Conservation (phyloP, 2,329 filamentous ascomycete genomes). For the Magnaporthiopsis rhizophila region DNA sequence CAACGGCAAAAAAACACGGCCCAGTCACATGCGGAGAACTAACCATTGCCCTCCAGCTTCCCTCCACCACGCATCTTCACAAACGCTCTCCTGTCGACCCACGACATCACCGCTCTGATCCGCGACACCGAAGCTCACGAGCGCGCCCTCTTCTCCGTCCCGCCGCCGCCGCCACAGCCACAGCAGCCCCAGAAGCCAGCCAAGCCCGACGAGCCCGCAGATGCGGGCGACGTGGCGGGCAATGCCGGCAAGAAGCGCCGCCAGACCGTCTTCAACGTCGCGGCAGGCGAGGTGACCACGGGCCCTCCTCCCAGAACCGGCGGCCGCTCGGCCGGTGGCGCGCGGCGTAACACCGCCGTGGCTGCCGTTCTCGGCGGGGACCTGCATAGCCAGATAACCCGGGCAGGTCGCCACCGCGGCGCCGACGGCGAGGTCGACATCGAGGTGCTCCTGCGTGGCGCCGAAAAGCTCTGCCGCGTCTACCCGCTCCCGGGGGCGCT, state of each 20-base stretch:
- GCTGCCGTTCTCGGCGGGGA: constrained; percentile 82
- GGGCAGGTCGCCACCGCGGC: constrained; percentile 42
- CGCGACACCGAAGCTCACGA: constrained; percentile 94
- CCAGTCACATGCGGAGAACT: background rate
- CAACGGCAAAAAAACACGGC: too few species aligned
- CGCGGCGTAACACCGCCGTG: constrained; percentile 71
- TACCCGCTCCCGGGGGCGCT: constrained; percentile 75
- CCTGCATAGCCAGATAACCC: constrained; percentile 71
- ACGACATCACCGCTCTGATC: constrained; percentile 91
- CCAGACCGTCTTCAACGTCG: constrained; percentile 59
- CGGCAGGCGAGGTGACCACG: constrained; percentile 54
- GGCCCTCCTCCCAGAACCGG: constrained; percentile 32
- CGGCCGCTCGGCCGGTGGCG: constrained; percentile 35
- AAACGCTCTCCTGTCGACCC: constrained; percentile 77
- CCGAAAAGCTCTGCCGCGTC: constrained; percentile 82
- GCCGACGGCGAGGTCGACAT: constrained; percentile 69
- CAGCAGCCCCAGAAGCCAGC: constrained; percentile 17
- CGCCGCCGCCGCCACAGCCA: constrained; percentile 51
- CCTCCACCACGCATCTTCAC: constrained; percentile 90
- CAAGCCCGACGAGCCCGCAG: constrained; percentile 23
- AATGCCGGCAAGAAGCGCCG: constrained; percentile 41
- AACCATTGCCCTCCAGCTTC: constrained; percentile 49
- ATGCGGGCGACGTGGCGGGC: constrained; percentile 31
- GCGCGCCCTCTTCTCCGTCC: constrained; percentile 87
- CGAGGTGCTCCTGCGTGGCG: constrained; percentile 73